These are phyloP conservation scores for Trichoderma pleuroti DNA, from an alignment of 2,329 filamentous ascomycete species.

Conservation along the genomic window DNA sequence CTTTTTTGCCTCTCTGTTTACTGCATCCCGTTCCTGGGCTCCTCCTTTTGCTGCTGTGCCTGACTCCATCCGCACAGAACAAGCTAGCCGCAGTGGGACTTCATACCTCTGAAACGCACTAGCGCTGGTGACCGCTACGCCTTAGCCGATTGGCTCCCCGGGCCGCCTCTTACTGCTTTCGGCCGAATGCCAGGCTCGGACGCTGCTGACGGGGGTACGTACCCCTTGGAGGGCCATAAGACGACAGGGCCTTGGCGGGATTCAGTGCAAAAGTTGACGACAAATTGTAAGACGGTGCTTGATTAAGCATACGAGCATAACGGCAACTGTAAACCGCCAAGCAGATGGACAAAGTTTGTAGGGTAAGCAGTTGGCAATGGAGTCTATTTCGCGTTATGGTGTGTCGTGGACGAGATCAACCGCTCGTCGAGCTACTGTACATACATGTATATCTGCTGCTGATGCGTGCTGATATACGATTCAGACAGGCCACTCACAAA, in stretches of 20 bases:
- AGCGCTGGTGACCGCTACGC: conserved; percentile 10
- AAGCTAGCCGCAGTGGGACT: background rate
- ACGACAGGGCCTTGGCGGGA: background rate
- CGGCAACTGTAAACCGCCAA: background rate
- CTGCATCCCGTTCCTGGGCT: background rate
- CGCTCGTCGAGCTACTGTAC: background rate
- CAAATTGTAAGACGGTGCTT: background rate
- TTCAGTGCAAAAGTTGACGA: background rate
- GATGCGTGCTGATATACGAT: background rate
- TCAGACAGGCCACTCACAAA: background rate
- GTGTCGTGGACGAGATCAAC: background rate
- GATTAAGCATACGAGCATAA: conserved; percentile 11
- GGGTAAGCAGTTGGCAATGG: background rate
- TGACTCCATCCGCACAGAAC: background rate
- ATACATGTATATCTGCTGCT: background rate
- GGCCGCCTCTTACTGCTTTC: conserved; percentile 1
- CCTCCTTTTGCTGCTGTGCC: background rate
- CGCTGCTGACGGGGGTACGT: background rate
- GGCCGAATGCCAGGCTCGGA: background rate
- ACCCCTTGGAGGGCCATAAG: background rate
- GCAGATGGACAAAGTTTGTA: background rate
- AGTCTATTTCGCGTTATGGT: background rate
- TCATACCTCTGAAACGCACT: conserved; percentile 17
- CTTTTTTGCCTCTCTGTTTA: background rate
- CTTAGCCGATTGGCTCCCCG: conserved; percentile 11